Evolutionary conservation across 2,329 filamentous ascomycete genomes (phyloP), one percentile per base, ranked within the genome.

Genomic region (Pezicula radicicola): DNA sequence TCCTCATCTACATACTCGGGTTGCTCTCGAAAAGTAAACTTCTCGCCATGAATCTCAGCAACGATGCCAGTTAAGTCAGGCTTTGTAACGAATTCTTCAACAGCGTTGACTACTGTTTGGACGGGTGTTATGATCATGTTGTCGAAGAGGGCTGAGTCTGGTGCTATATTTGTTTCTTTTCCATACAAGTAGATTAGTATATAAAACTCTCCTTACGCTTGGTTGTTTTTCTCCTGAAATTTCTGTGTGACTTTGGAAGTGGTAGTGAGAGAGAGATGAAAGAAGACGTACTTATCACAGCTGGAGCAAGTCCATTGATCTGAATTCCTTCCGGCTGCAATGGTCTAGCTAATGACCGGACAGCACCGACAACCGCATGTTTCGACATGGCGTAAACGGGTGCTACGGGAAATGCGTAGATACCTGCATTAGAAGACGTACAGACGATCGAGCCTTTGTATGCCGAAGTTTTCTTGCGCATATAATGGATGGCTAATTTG

Each of bases 71-170:
- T 76, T 45, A 76, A 50, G 3, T 54, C 62, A 1, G 70, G 59
- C 49, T 78, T 70, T 0, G 56, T 62, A 9, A 75, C 55, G 10
- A 81, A 69, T 56, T 72, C 66, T 16, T 66, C 64, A 1, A 79
- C 70, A 3, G 74, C 77, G 12, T 63, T 67, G 6, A 72, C 62
- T 2, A 77, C 69, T 0, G 77, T 79, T 3, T 68, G 68, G 70
- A 78, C 77, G 3, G 77, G 78, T 6, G 78, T 81, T 18, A 79
- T 45, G 6, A 73, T 61, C 77, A 81, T 80, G 5, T 66, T 60
- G 19, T 72, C 66, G 59, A 78, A 78, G 8, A 80, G 60, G 37
- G 53, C 54, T 2, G 58, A 27, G 49, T 63, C 64, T 0, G 77
- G 73, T 1, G 72, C 71, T 51, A 76, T 74, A 39, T 75, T 76